These are phyloP conservation scores for Geum urbanum DNA, from an alignment of 306 rosid genomes.

Conservation along the genomic window DNA sequence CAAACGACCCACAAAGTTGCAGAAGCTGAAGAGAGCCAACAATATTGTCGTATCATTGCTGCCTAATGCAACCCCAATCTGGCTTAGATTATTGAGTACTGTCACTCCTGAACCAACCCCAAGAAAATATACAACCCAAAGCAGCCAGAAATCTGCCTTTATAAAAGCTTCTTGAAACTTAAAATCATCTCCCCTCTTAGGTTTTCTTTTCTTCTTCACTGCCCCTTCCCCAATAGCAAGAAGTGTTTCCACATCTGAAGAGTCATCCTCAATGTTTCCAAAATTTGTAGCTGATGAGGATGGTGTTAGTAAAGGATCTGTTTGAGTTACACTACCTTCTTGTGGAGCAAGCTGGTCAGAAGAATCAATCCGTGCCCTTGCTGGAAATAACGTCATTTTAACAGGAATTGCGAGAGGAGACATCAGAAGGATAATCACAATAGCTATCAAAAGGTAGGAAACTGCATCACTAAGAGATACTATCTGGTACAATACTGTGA, in stretches of 20 bases:
- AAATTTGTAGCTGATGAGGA: conserved; percentile 56
- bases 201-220: conserved; percentile 60
- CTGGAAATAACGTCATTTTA: conserved; percentile 73
- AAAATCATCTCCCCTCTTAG: conserved; percentile 91
- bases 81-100: conserved; percentile 81
- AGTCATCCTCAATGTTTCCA: conserved; percentile 53
- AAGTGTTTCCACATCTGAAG: conserved; percentile 62
- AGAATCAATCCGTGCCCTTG: conserved; percentile 36
- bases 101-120: conserved; percentile 81
- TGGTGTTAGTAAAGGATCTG: conserved; percentile 55
- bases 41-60: conserved; percentile 52
- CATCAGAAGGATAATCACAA: conserved; percentile 59
- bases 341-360: conserved; percentile 31
- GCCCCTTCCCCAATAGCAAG: conserved; percentile 90
- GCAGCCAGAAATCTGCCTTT: conserved; percentile 94
- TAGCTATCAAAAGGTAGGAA: conserved; percentile 50
- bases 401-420: conserved; percentile 69
- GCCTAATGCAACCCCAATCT: conserved; percentile 76
- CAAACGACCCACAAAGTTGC: conserved; percentile 73
- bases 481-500: conserved; percentile 36
- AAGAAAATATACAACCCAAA: conserved; percentile 66
- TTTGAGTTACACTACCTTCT: conserved; percentile 34
- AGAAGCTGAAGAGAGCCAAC: conserved; percentile 73
- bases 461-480: conserved; percentile 42
- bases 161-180: conserved; percentile 55